phyloP scores from a whole-genome alignment of 1,284 basidiomycete genomes.

The Ceratobasidium sp. region DNA sequence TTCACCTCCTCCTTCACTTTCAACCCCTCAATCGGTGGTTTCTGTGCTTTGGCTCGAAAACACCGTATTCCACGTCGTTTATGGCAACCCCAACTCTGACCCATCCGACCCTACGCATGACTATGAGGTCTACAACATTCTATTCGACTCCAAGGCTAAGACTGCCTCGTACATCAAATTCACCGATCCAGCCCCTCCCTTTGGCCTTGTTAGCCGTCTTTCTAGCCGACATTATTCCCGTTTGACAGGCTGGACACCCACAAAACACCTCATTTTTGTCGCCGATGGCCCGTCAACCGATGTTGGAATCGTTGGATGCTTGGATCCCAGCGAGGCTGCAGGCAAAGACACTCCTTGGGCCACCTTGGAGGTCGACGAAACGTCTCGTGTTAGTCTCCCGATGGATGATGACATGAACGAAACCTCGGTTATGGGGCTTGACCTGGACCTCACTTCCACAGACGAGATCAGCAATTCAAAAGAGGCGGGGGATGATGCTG shows the following conservation, averaged over 20 bases:
- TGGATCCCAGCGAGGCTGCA: conserved; percentile 50
- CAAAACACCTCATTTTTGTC: conserved; percentile 68
- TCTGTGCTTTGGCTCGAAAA: conserved; percentile 71
- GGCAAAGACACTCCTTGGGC: conserved; percentile 58
- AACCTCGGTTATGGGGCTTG: conserved; percentile 72
- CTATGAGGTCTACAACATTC: conserved; percentile 67
- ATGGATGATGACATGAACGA: conserved; percentile 74
- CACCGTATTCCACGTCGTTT: conserved; percentile 73
- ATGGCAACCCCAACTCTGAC: conserved; percentile 52
- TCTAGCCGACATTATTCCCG: conserved; percentile 63
- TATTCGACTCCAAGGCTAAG: conserved; percentile 65
- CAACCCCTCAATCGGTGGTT: conserved; percentile 59
- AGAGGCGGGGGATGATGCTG: conserved; percentile 57
- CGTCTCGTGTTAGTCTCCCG: conserved; percentile 69
- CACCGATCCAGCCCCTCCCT: conserved; percentile 61
- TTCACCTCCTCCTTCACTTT: conserved; percentile 57
- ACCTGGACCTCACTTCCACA: conserved; percentile 69
- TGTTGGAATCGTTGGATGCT: conserved; percentile 70
- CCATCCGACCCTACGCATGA: conserved; percentile 54
- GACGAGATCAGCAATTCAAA: conserved; percentile 54
- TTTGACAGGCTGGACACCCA: conserved; percentile 71
- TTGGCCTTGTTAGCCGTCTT: conserved; percentile 57
- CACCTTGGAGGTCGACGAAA: conserved; percentile 77
- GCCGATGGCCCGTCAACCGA: conserved; percentile 79
- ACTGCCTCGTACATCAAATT: conserved; percentile 59